These are phyloP conservation scores for Torulaspora pretoriensis DNA, from an alignment of 1,139 yeast species.

Conservation along the genomic window DNA sequence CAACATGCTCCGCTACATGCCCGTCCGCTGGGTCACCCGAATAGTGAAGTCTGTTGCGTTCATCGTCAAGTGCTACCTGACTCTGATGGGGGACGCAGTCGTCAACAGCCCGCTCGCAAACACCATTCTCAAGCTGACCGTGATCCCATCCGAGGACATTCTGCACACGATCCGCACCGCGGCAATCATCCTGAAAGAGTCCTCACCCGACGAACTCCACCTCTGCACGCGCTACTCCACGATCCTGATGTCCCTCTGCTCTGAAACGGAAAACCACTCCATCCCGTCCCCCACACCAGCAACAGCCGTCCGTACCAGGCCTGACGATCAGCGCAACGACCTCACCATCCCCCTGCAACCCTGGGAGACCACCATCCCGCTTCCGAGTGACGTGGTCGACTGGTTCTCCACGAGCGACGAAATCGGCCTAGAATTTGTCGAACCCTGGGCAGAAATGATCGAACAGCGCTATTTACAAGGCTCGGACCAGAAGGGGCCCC, in stretches of 20 bases:
- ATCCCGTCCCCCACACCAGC: not conserved
- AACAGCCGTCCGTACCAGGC: not conserved
- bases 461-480: conserved; percentile 46
- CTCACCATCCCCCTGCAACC: not conserved
- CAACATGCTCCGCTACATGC: conserved; percentile 68
- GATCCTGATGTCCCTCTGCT: conserved; percentile 70
- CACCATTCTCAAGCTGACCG: conserved; percentile 54
- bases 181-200: conserved; percentile 70
- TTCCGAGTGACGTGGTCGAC: conserved; percentile 50
- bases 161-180: conserved; percentile 64
- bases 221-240: conserved; percentile 77
- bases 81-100: conserved; percentile 47
- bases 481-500: not conserved
- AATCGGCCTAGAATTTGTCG: conserved; percentile 81
- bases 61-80: conserved; percentile 75
- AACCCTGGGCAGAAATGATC: conserved; percentile 82
- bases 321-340: not conserved
- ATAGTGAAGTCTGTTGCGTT: conserved; percentile 90
- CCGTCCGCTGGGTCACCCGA: conserved; percentile 85
- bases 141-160: conserved; percentile 68
- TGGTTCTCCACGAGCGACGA: conserved; percentile 64
- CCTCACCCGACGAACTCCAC: conserved; percentile 88
- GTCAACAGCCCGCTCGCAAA: conserved; percentile 29
- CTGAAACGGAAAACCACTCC: conserved; percentile 43
- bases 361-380: conserved; percentile 2